Conservation (phyloP, 805 yeast species). For the Myxozyma neotropica region DNA sequence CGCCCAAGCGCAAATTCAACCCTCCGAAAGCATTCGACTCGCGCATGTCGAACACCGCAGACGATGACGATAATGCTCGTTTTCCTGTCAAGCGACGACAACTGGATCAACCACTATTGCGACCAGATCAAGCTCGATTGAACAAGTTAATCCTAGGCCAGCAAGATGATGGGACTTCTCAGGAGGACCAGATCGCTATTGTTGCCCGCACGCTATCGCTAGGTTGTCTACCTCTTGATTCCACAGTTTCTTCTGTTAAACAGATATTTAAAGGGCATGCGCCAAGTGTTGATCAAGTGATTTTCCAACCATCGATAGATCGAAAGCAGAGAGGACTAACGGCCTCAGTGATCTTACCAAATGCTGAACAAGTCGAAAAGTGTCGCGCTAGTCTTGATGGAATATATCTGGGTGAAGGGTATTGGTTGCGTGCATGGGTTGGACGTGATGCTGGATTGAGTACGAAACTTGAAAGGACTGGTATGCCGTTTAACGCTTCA, state of each 20-base stretch:
- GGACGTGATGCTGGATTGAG: conserved; percentile 18
- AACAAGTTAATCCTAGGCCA: background rate
- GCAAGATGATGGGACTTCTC: background rate
- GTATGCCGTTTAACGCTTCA: conserved; percentile 23
- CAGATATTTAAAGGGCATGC: conserved; percentile 2
- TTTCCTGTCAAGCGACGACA: conserved; percentile 16
- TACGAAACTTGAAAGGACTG: conserved; percentile 14
- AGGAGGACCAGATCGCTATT: background rate
- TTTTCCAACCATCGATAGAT: conserved; percentile 12
- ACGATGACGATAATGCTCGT: background rate
- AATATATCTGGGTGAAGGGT: conserved; percentile 31
- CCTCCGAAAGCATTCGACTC: background rate
- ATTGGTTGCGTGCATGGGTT: conserved; percentile 18
- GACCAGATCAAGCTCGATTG: conserved; percentile 18
- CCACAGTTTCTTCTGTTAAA: conserved; percentile 1
- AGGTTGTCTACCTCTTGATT: conserved; percentile 16
- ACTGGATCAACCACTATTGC: background rate
- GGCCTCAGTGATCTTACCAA: conserved; percentile 17
- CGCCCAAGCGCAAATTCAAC: conserved; percentile 3
- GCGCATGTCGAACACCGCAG: background rate
- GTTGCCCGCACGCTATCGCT: conserved; percentile 15
- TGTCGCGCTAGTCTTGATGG: conserved; percentile 19
- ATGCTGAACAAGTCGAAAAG: conserved; percentile 15
- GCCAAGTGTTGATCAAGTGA: conserved; percentile 7
- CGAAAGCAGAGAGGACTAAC: conserved; percentile 17